Conservation (phyloP, 2,329 filamentous ascomycete species). For the Zymoseptoria ardabiliae region DNA sequence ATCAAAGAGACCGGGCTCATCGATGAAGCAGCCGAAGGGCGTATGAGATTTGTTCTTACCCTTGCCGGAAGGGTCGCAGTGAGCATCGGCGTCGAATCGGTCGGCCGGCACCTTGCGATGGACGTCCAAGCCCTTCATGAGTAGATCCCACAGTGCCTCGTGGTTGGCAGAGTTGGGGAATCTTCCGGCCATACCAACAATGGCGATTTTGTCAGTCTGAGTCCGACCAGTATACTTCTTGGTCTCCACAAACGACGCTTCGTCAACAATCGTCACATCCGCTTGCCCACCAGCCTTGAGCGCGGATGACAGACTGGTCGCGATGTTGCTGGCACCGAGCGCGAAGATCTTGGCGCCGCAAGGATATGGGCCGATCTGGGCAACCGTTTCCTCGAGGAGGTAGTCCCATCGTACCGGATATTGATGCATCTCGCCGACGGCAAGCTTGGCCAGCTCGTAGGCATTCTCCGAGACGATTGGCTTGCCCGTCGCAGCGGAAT, state of each 20-base stretch:
- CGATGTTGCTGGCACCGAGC: constrained; percentile 47
- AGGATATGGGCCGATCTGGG: constrained; percentile 38
- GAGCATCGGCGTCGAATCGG: constrained; percentile 65
- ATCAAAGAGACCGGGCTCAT: constrained; percentile 70
- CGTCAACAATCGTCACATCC: constrained; percentile 38
- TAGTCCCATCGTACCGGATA: constrained; percentile 44
- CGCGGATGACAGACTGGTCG: constrained; percentile 48
- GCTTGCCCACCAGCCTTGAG: constrained; percentile 45
- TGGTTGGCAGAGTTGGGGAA: constrained; percentile 66
- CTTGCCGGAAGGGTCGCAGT: constrained; percentile 65
- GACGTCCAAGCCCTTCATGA: constrained; percentile 68
- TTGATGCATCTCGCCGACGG: constrained; percentile 40
- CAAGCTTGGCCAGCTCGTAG: constrained; percentile 38
- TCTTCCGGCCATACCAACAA: constrained; percentile 74
- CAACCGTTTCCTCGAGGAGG: constrained; percentile 42
- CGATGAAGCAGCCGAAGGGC: constrained; percentile 67
- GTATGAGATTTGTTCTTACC: constrained; percentile 69
- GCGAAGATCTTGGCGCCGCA: constrained; percentile 40
- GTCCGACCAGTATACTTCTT: constrained; percentile 35
- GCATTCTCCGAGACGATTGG: constrained; percentile 40
- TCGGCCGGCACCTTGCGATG: constrained; percentile 61
- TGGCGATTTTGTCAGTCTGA: constrained; percentile 65
- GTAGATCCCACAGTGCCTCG: constrained; percentile 67
- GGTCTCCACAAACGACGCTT: constrained; percentile 37
- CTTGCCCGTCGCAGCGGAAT: constrained; percentile 42